Evolutionary conservation across 306 rosid genomes (phyloP), one percentile per base, ranked within the genome.

Genomic region (Vigna hirtella): DNA sequence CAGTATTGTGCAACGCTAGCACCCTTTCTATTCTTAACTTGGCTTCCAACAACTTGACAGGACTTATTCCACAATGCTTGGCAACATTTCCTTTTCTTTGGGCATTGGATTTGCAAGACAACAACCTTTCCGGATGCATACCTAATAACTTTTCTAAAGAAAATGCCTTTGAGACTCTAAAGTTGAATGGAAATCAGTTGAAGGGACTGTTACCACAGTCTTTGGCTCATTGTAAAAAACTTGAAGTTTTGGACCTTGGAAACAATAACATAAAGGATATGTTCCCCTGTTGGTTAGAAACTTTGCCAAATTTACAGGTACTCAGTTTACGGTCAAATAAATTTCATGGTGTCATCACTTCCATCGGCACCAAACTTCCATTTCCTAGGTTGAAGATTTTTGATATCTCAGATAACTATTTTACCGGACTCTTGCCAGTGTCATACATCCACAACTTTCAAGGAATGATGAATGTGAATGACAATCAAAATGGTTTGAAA

Each of bases 231-330:
- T 87, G 91, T 16, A 14, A 2, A 8, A 0, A 0, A 0, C 68
- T 87, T 0, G 49, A 83, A 70, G 71, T 89, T 65, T 28, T 89
- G 4, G 86, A 89, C 36, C 7, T 89, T 47, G 89, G 82, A 30
- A 47, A 73, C 0, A 89, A 85, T 47, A 38, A 34, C 5, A 57
- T 87, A 20, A 32, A 53, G 3, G 88, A 77, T 3, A 9, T n/a
- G 2, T 86, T 85, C 70, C 88, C 85, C 4, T 1, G 3, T 49
- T 86, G 86, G 87, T 38, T 89, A 58, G 85, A 68, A 50, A 16
- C 52, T 24, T 73, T 85, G 2, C 73, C 68, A 2, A 1, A 38
- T 14, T 81, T 89, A 1, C 77, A 64, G 1, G 85, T 81, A 59
- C 86, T 88, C 22, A 45, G 63, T 20, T 67, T 89, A 20, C 17